Percentiles rank a stretch among this genome's conserved stretches.
These are phyloP conservation scores for Aspergillus cejpii DNA, from an alignment of 2,329 filamentous ascomycete genomes.

Conservation along the genomic window DNA sequence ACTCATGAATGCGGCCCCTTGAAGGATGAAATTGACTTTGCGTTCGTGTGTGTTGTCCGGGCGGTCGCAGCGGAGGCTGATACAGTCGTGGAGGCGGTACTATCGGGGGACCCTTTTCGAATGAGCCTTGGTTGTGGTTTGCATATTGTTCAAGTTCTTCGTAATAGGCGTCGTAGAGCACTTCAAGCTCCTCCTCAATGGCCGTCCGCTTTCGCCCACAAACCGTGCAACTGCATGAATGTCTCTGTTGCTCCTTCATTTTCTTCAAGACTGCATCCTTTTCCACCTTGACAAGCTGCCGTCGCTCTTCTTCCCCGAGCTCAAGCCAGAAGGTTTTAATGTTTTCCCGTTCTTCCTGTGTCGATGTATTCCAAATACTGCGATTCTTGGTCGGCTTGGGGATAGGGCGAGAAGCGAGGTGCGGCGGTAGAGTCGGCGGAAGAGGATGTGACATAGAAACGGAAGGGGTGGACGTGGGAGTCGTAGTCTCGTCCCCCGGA, in stretches of 20 bases:
- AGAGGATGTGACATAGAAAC: slow-evolving; percentile 38
- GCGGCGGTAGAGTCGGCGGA: slow-evolving; percentile 40
- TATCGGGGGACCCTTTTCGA: slow-evolving; percentile 59
- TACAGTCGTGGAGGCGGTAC: slow-evolving; percentile 60
- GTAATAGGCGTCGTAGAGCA: slow-evolving; percentile 97
- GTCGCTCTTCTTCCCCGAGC: slow-evolving; percentile 86
- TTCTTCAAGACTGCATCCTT: slow-evolving; percentile 97
- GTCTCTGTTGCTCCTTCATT: slow-evolving; percentile 99
- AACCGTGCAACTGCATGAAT: slow-evolving; percentile 96
- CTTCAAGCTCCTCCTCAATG: slow-evolving; percentile 96
- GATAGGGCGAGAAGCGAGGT: slow-evolving; percentile 38
- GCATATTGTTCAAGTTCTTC: slow-evolving; percentile 96
- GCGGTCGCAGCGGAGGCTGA: slow-evolving; percentile 51
- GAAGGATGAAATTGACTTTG: slow-evolving; percentile 58
- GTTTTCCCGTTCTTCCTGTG: slow-evolving; percentile 86
- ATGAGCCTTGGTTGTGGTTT: slow-evolving; percentile 63
- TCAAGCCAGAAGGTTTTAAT: slow-evolving; percentile 99
- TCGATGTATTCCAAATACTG: slow-evolving; percentile 90
- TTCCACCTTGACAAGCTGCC: slow-evolving; percentile 93
- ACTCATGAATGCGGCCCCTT: slow-evolving; percentile 61
- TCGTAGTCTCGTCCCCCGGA: slow-evolving; percentile 35
- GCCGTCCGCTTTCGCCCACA: slow-evolving; percentile 93
- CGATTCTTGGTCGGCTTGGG: slow-evolving; percentile 61
- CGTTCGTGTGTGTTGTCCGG: slow-evolving; percentile 53
- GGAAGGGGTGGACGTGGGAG: slow-evolving; percentile 41